Base-by-base conservation (phyloP, 1,139 yeast species). In the Blastobotrys indianensis region DNA sequence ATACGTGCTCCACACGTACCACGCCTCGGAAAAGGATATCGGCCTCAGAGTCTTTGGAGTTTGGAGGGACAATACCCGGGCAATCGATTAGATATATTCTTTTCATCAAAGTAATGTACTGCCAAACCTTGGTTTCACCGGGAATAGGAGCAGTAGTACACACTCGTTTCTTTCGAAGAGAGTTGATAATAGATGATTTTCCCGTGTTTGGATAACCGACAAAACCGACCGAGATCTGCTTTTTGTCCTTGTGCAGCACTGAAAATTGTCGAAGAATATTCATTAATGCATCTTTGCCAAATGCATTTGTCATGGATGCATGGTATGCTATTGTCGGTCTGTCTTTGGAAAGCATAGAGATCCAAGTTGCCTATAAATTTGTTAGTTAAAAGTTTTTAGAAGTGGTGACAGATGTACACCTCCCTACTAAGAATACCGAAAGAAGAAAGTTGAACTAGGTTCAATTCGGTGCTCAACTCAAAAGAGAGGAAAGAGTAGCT, bases 91-190 rank as follows among this genome's bases (percentile, higher is more conserved):
- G 73, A 68, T 88, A 92, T 46, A 92, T 92, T 57, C 90, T 78
- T 74, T 90, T 88, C 97, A 92, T 92, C 61, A 92, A 74, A 2
- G 98, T 90, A 60, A 92, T 88, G 70, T 92, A 92, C 72, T 92
- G 98, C 98, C 98, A 92, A 38, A 92, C 97, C 68, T 92, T 92
- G 39, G 98, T 92, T 65, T 92, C 98, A 64, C 98, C 98, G 29
- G 98, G 98, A 59, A 92, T 88, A 41, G 98, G 98, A 1, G 98
- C 98, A 42, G 92, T 97, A 41, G 78, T 82, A 70, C 98, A 94
- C 39, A 92, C 98, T 72, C 92, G 92, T 75, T 92, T 92, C 65
- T 82, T 82, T 64, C 97, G 80, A 56, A 92, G 73, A 1, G 97
- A 90, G 67, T 92, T 92, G 62, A 92, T 92, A 57, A 92, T 88